phyloP scores from a whole-genome alignment of 2,329 filamentous ascomycete species.

The Trichoderma harzianum region DNA sequence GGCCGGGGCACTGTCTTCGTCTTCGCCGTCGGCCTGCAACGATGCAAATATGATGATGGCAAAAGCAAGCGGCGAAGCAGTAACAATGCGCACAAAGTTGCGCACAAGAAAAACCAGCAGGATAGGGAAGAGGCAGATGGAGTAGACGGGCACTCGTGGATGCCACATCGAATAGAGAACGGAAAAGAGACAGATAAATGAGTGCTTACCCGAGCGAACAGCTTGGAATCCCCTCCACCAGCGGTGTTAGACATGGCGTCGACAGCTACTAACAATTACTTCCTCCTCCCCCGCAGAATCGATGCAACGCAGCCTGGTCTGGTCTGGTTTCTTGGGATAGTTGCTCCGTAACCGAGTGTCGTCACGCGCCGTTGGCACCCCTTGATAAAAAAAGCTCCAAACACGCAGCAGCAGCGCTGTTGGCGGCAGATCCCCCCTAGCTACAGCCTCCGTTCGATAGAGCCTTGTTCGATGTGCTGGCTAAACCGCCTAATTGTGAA shows the following conservation, averaged over 20 bases:
- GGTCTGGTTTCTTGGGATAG: background rate
- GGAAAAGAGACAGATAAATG: conserved; percentile 15
- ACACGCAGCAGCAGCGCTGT: background rate
- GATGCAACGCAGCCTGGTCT: background rate
- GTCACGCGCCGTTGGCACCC: conserved; percentile 2
- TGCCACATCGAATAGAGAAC: conserved; percentile 1
- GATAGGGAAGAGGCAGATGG: conserved; percentile 18
- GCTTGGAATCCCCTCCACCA: conserved; percentile 91
- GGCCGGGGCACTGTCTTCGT: background rate
- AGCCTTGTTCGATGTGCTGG: conserved; percentile 10
- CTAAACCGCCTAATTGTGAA: background rate
- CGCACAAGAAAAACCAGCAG: background rate
- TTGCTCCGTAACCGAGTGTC: background rate
- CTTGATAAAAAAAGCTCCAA: background rate
- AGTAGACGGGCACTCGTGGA: background rate
- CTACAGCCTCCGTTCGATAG: background rate
- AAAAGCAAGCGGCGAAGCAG: background rate
- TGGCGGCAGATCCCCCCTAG: background rate
- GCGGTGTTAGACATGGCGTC: conserved; percentile 49
- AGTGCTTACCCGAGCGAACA: conserved; percentile 86
- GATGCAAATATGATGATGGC: background rate
- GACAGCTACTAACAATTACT: background rate
- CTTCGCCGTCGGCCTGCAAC: background rate
- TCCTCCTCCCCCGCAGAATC: conserved; percentile 16
- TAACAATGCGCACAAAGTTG: background rate